phyloP scores from a whole-genome alignment of 2,329 filamentous ascomycete species.

The Gyromitra esculenta region DNA sequence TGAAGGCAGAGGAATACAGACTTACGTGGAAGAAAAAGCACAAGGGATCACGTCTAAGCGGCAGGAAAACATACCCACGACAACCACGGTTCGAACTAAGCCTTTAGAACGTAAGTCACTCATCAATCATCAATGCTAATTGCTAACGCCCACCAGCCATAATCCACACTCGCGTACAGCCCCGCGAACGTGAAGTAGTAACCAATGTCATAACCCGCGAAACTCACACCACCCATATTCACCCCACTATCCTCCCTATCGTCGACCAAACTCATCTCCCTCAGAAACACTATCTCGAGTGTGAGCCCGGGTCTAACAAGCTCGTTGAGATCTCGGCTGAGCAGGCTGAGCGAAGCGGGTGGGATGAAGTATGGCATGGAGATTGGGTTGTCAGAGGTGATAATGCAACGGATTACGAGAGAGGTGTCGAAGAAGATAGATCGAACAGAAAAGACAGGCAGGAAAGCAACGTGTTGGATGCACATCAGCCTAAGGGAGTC shows the following conservation, averaged over 20 bases:
- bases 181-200: slow-evolving; percentile 45
- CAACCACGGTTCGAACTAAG: slow-evolving; percentile 13
- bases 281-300: slow-evolving; percentile 41
- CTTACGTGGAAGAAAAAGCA: slow-evolving; percentile 3
- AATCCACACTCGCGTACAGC: slow-evolving; percentile 26
- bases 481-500: background rate
- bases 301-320: slow-evolving; percentile 25
- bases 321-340: slow-evolving; percentile 41
- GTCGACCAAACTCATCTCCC: slow-evolving; percentile 19
- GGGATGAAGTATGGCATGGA: slow-evolving; percentile 38
- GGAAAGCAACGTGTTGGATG: background rate
- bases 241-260: slow-evolving; percentile 47
- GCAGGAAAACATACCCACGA: background rate
- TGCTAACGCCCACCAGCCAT: slow-evolving; percentile 13
- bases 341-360: slow-evolving; percentile 36
- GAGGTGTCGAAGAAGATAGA: background rate
- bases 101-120: slow-evolving; percentile 27
- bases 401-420: background rate
- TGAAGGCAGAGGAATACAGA: background rate
- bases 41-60: slow-evolving; percentile 21
- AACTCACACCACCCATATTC: slow-evolving; percentile 36
- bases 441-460: background rate
- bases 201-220: slow-evolving; percentile 47
- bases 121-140: background rate
- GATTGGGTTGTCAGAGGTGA: slow-evolving; percentile 7